A percentile compares a stretch with the other conserved stretches of the same genome.
Evolutionary conservation across 257 asterid species (phyloP).

Genomic region (Perilla frutescens): DNA sequence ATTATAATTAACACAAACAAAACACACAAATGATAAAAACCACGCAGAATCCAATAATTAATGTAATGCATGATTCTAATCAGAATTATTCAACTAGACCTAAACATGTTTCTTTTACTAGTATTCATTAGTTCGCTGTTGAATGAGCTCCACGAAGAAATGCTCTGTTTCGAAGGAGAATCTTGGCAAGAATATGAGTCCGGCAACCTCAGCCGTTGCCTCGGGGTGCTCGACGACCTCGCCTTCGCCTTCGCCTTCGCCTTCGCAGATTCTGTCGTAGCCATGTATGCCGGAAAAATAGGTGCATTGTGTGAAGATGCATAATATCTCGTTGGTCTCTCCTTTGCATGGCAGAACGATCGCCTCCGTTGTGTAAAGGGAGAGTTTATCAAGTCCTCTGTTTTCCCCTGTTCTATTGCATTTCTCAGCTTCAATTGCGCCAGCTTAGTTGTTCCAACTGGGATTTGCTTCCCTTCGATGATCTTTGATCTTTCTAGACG

Average conservation of each 20-base stretch:
- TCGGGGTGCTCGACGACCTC: conserved; percentile 66
- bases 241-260: conserved; percentile 74
- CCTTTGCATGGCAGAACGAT: conserved; percentile 52
- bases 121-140: conserved; percentile 42
- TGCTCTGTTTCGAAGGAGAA: conserved; percentile 54
- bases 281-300: conserved; percentile 62
- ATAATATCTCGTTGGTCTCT: conserved; percentile 48
- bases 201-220: conserved; percentile 47
- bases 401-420: conserved; percentile 30
- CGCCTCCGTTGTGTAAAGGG: conserved; percentile 57
- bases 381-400: conserved; percentile 40
- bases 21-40: background rate
- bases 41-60: too few species aligned
- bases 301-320: conserved; percentile 57
- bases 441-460: conserved; percentile 31
- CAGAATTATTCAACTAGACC: background rate
- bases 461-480: conserved; percentile 36
- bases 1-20: too few species aligned
- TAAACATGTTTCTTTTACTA: background rate
- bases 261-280: conserved; percentile 74
- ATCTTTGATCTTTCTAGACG: conserved; percentile 38
- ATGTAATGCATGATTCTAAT: background rate
- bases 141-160: conserved; percentile 52
- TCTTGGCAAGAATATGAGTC: conserved; percentile 51
- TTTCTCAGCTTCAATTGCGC: conserved; percentile 42